Evolutionary conservation across 1,139 yeast genomes (phyloP), one percentile per base, ranked within the genome.

Genomic region (Yamadazyma diddensiae): DNA sequence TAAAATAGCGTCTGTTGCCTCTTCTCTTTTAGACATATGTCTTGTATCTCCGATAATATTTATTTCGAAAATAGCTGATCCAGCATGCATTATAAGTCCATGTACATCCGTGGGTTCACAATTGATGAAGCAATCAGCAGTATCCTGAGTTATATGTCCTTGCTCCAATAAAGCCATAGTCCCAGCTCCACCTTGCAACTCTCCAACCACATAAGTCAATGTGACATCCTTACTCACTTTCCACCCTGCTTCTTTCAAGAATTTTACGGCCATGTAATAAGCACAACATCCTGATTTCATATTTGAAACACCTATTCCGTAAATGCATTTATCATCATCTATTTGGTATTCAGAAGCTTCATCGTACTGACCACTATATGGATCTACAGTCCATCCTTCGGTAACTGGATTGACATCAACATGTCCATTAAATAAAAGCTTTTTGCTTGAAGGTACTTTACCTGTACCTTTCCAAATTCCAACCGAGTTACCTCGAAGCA

Each of bases 281-380:
- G 56, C 55, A 41, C 52, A 46, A 28, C 56, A 52, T 9, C 56
- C 56, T 6, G 54, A 48, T 34, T 52, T 52, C 56, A 51, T 52
- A 33, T 52, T 52, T 16, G 54, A 49, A 7, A 52, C 56, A 4
- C 56, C 56, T 31, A 52, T 51, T 7, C 56, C 56, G 28, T 51
- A 52, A 16, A 52, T 51, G 21, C 23, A 42, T 18, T 41, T 39
- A 14, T 42, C 37, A 24, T 41, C 45, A 20, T 28, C 34, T 2
- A 18, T 13, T 5, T n/a, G 10, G 20, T 41, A 41, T 3, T 5
- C 13, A 11, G 38, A 38, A 14, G 39, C 41, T 12, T 46, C 33
- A 27, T 52, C 54, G 16, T 33, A 38, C 14, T 43, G 36, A 2
- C 56, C 56, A 23, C 36, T 50, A 24, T 51, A 50, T 4, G 56